A percentile compares a stretch with the other conserved stretches of the same genome.
Conservation (phyloP, 139 green algal species). For the Chlamydomonas sp. region DNA sequence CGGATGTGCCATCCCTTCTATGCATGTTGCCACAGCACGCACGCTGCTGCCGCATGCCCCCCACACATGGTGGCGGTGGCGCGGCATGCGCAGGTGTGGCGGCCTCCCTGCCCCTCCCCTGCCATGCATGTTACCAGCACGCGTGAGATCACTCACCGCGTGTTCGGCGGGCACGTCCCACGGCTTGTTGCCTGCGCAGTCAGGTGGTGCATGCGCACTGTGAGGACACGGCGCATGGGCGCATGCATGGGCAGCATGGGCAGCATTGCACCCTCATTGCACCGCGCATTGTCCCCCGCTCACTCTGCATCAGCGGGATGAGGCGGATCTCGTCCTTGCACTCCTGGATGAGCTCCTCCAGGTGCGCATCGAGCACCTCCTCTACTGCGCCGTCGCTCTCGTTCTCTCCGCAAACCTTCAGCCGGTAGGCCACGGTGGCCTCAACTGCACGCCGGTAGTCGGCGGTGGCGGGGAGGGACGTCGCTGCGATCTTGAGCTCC, state of each 20-base stretch:
- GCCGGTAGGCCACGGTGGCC: conserved; percentile 33
- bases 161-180: conserved; percentile 30
- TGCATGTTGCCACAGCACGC: too few species aligned
- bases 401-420: conserved; percentile 43
- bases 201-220: neutral
- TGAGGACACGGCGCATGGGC: too few species aligned
- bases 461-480: conserved; percentile 22
- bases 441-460: conserved; percentile 44
- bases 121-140: too few species aligned
- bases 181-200: conserved; percentile 19
- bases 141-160: conserved; percentile 25
- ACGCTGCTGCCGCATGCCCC: too few species aligned
- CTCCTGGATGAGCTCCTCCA: conserved; percentile 53
- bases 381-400: conserved; percentile 40
- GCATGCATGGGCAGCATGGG: too few species aligned
- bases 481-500: conserved; percentile 20
- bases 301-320: conserved; percentile 35
- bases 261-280: neutral
- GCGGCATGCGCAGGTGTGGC: too few species aligned
- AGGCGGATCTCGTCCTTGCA: conserved; percentile 38
- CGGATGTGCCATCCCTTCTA: too few species aligned
- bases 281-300: too few species aligned
- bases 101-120: too few species aligned
- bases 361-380: conserved; percentile 48
- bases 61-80: too few species aligned